A percentile compares a stretch with the other conserved stretches of the same genome.
Evolutionary conservation across 2,329 filamentous ascomycete species (phyloP).

Genomic region (Gaeumannomyces sp.): DNA sequence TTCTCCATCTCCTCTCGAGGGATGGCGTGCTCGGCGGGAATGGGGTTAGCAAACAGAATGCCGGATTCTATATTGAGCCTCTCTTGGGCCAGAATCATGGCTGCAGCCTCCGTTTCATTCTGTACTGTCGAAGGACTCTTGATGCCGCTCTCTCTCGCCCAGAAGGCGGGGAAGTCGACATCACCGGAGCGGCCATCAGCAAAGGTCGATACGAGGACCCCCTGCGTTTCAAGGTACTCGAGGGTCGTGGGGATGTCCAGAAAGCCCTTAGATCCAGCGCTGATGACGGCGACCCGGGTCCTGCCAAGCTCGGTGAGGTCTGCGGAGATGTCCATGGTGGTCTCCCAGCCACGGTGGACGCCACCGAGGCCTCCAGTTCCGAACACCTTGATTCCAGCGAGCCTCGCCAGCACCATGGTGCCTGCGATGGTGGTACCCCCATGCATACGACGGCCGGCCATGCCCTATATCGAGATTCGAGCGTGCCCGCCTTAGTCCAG

Average conservation of each 20-base stretch:
- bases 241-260: slow-evolving; percentile 86
- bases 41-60: slow-evolving; percentile 82
- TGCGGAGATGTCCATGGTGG: slow-evolving; percentile 87
- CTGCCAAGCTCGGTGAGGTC: slow-evolving; percentile 91
- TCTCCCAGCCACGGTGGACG: slow-evolving; percentile 83
- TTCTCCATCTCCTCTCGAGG: slow-evolving; percentile 63
- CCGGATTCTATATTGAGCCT: slow-evolving; percentile 68
- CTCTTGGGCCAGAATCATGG: slow-evolving; percentile 78
- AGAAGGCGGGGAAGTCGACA: slow-evolving; percentile 90
- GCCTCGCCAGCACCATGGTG: slow-evolving; percentile 81
- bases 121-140: slow-evolving; percentile 70
- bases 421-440: slow-evolving; percentile 91
- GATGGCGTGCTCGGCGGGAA: slow-evolving; percentile 65
- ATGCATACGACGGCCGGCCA: slow-evolving; percentile 62
- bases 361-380: slow-evolving; percentile 92
- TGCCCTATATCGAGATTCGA: slow-evolving; percentile 40
- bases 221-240: slow-evolving; percentile 67
- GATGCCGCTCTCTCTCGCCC: slow-evolving; percentile 78
- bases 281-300: slow-evolving; percentile 81
- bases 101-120: slow-evolving; percentile 75
- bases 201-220: slow-evolving; percentile 82
- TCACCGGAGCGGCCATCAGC: slow-evolving; percentile 67
- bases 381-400: slow-evolving; percentile 87
- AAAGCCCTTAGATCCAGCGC: slow-evolving; percentile 92
- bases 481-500: background rate